Conservation (phyloP, 129 eudicot genomes). For the Flaveria brownii region DNA sequence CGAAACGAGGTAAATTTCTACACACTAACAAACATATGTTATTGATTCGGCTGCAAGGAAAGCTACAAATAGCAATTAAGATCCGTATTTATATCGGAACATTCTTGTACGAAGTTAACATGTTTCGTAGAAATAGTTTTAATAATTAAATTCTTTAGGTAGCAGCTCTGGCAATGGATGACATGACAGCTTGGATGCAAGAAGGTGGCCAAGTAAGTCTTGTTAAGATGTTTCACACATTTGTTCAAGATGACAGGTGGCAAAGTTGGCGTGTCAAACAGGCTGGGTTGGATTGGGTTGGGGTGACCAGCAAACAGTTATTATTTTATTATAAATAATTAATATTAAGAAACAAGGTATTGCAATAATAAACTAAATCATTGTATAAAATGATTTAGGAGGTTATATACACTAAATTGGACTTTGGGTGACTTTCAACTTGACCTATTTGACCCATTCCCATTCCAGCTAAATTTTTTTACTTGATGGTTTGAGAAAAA, state of each 20-base stretch:
- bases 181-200: slow-evolving; percentile 98
- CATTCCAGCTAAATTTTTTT: neutral
- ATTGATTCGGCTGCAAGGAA: neutral
- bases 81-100: neutral
- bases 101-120: too few relatives aligned
- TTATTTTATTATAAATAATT: neutral
- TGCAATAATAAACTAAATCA: neutral
- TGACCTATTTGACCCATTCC: neutral
- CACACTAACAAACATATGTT: too few relatives aligned
- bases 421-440: neutral
- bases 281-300: neutral
- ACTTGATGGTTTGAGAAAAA: too few relatives aligned
- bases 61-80: neutral
- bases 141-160: slow-evolving; percentile 49
- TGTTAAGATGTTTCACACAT: neutral
- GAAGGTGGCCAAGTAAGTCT: slow-evolving; percentile 95
- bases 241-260: slow-evolving; percentile 1
- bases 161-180: slow-evolving; percentile 99
- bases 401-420: neutral
- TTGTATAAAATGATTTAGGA: neutral
- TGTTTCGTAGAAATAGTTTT: too few relatives aligned
- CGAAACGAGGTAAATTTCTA: slow-evolving; percentile 82
- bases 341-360: neutral
- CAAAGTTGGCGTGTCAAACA: neutral
- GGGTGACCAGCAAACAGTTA: neutral